Conservation (phyloP, 2,329 filamentous ascomycete genomes). For the Sclerotinia spermophila region DNA sequence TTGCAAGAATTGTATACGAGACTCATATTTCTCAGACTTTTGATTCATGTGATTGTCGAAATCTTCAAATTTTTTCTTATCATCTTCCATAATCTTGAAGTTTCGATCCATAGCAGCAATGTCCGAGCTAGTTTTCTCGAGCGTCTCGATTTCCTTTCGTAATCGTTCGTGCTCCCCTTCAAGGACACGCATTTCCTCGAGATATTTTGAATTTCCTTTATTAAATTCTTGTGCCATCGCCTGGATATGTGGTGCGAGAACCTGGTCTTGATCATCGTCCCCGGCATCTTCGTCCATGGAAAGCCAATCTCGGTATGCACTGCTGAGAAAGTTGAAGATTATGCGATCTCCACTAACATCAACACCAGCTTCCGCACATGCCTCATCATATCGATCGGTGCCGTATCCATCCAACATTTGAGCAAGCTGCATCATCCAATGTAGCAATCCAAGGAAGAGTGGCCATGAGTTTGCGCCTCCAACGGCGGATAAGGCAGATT, state of each 20-base stretch:
- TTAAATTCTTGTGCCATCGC: constrained; percentile 88
- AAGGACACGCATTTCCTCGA: constrained; percentile 76
- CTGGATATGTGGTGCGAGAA: constrained; percentile 79
- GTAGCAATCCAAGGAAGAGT: constrained; percentile 85
- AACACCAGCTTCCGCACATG: constrained; percentile 80
- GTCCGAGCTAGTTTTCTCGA: constrained; percentile 82
- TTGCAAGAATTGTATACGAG: constrained; percentile 74
- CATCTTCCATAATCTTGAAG: constrained; percentile 91
- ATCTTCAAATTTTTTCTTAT: constrained; percentile 90
- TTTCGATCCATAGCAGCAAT: constrained; percentile 80
- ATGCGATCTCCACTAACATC: constrained; percentile 89
- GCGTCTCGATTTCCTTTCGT: constrained; percentile 79
- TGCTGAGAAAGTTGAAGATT: constrained; percentile 87
- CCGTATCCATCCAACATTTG: constrained; percentile 88
- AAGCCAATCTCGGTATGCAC: constrained; percentile 90
- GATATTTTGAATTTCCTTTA: constrained; percentile 76
- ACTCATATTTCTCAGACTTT: constrained; percentile 85
- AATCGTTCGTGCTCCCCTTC: constrained; percentile 82
- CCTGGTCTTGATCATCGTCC: constrained; percentile 75
- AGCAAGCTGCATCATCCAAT: constrained; percentile 99
- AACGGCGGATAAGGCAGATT: constrained; percentile 90
- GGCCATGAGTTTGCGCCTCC: constrained; percentile 91
- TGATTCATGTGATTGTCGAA: constrained; percentile 84
- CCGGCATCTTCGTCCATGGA: constrained; percentile 85
- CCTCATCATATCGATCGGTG: constrained; percentile 78